phyloP scores from a whole-genome alignment of 345 rosid genomes.

The Carallia brachiata region DNA sequence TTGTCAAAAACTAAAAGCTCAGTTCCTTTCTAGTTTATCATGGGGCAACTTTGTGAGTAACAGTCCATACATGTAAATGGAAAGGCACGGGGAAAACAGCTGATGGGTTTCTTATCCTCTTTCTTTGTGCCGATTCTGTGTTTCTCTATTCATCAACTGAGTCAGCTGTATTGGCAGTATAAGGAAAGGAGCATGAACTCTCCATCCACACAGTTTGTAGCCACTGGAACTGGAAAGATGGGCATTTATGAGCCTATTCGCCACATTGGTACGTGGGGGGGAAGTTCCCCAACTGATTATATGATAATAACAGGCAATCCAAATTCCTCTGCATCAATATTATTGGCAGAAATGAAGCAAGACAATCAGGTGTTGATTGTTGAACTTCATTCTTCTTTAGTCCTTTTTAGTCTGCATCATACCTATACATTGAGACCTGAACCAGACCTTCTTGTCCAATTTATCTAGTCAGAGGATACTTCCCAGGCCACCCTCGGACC shows the following conservation, averaged over 20 bases:
- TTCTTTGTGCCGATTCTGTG: background rate
- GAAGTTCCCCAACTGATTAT: conserved; percentile 36
- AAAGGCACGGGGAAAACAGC: too few species aligned
- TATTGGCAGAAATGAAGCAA: conserved; percentile 48
- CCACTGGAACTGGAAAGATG: conserved; percentile 44
- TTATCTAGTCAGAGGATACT: conserved; percentile 78
- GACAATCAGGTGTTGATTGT: conserved; percentile 58
- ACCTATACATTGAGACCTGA: conserved; percentile 17
- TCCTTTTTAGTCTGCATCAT: background rate
- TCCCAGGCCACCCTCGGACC: conserved; percentile 60
- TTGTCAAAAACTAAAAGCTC: too few species aligned
- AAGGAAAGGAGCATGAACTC: conserved; percentile 61
- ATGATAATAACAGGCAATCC: conserved; percentile 27
- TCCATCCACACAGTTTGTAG: conserved; percentile 69
- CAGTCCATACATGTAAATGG: too few species aligned
- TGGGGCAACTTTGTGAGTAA: too few species aligned
- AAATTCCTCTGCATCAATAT: conserved; percentile 16
- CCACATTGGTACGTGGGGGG: conserved; percentile 87
- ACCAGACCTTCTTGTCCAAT: conserved; percentile 15
- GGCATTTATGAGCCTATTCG: conserved; percentile 65
- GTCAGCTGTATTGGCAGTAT: conserved; percentile 23
- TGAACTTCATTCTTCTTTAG: conserved; percentile 11
- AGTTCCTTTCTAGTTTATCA: too few species aligned
- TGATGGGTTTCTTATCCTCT: conserved; percentile 9
- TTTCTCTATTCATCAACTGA: background rate